Percentiles rank a stretch among this genome's conserved stretches.
Conservation (phyloP, 1,284 basidiomycete species). For the Pseudozyma sp. region DNA sequence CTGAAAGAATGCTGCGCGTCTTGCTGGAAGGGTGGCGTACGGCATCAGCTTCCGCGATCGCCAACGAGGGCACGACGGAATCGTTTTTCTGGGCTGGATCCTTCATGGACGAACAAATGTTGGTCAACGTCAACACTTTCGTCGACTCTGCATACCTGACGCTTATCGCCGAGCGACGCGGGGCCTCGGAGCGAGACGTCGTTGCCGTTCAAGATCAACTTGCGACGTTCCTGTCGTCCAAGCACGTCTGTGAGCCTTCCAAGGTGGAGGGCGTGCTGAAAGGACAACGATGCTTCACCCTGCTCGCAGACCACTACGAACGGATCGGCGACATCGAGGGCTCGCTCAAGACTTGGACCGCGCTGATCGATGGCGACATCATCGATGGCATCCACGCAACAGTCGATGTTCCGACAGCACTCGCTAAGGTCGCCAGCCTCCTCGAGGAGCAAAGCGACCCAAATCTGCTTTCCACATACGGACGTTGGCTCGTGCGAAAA, state of each 20-base stretch:
- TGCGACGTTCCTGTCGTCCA: constrained; percentile 20
- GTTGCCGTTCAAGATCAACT: constrained; percentile 23
- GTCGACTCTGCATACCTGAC: constrained; percentile 34
- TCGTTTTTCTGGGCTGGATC: constrained; percentile 15
- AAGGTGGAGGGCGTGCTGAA: constrained; percentile 25
- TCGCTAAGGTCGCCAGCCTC: constrained; percentile 33
- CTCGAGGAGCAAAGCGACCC: constrained; percentile 27
- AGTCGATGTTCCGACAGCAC: constrained; percentile 14
- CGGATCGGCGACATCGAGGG: constrained; percentile 18
- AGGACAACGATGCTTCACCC: constrained; percentile 10
- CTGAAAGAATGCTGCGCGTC: constrained; percentile 43
- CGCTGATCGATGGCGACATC: constrained; percentile 49
- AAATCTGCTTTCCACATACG: constrained; percentile 37
- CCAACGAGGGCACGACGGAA: not conserved
- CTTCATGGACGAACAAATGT: constrained; percentile 44
- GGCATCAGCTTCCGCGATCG: constrained; percentile 4
- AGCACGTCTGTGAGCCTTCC: constrained; percentile 33
- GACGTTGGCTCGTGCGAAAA: constrained; percentile 56
- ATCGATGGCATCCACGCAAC: constrained; percentile 12
- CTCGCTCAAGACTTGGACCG: constrained; percentile 43
- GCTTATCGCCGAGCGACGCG: constrained; percentile 23
- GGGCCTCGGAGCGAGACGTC: not conserved
- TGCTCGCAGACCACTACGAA: constrained; percentile 40
- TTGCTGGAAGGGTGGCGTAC: constrained; percentile 29
- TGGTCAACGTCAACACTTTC: constrained; percentile 20